Conservation (phyloP, 805 yeast genomes). For the Candida chauliodis region DNA sequence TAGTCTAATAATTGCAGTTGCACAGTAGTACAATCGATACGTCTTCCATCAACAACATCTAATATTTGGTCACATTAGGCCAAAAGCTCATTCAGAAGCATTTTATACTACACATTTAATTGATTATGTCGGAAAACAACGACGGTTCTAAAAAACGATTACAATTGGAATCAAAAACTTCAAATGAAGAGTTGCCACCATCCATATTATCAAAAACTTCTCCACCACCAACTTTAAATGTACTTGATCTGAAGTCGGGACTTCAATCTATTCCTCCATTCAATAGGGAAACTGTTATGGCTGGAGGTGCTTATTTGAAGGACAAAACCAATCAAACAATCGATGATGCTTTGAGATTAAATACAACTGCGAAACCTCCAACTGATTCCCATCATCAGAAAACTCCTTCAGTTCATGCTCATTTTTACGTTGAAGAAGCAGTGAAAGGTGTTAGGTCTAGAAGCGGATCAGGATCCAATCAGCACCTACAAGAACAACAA, state of each 20-base stretch:
- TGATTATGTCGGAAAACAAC: slow-evolving; percentile 1
- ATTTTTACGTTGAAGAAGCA: slow-evolving; percentile 67
- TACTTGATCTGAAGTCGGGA: not conserved
- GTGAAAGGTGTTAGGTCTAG: slow-evolving; percentile 46
- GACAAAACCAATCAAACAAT: slow-evolving; percentile 12
- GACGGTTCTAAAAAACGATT: slow-evolving; percentile 1
- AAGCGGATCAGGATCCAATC: slow-evolving; percentile 28
- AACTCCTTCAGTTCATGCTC: slow-evolving; percentile 71
- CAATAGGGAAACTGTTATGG: slow-evolving; percentile 28
- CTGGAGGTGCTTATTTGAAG: slow-evolving; percentile 44
- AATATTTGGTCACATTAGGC: too few species aligned
- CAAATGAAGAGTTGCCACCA: slow-evolving; percentile 31
- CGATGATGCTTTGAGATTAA: slow-evolving; percentile 22
- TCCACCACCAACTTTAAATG: slow-evolving; percentile 63
- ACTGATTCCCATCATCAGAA: slow-evolving; percentile 41
- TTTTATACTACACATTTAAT: not conserved
- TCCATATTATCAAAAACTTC: slow-evolving; percentile 63
- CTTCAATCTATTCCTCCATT: not conserved
- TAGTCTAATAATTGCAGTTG: too few species aligned
- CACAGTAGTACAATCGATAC: too few species aligned
- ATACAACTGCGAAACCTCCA: slow-evolving; percentile 29
- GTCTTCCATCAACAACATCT: too few species aligned
- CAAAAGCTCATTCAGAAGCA: not conserved
- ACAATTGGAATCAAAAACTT: slow-evolving; percentile 3
- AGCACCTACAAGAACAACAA: slow-evolving; percentile 3